Conservation (phyloP, 75 land plant species). For the Selaginella tamariscina region DNA sequence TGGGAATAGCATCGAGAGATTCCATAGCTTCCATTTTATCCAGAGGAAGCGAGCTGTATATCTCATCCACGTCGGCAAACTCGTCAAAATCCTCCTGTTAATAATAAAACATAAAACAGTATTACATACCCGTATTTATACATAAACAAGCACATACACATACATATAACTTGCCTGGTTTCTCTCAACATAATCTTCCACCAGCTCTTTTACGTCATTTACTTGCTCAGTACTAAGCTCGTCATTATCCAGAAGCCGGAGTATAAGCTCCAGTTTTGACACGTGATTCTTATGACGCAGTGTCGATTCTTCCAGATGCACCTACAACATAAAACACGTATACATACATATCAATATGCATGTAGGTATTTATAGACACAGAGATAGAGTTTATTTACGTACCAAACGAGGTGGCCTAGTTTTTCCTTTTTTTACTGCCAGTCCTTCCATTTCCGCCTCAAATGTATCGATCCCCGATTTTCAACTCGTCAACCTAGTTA, state of each 20-base stretch:
- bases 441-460: conserved; percentile 90
- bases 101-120: too few species aligned
- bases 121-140: too few species aligned
- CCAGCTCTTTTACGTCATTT: conserved; percentile 84
- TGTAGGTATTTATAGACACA: background rate
- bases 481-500: conserved; percentile 65
- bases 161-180: conserved; percentile 59
- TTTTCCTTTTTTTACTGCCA: conserved; percentile 84
- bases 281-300: conserved; percentile 79
- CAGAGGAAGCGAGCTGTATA: conserved; percentile 57
- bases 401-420: conserved; percentile 84
- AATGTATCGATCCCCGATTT: conserved; percentile 71
- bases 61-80: conserved; percentile 81
- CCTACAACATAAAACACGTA: conserved; percentile 23
- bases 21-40: conserved; percentile 91
- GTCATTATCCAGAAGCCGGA: conserved; percentile 91
- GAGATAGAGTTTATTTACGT: background rate
- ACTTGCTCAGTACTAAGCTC: conserved; percentile 92
- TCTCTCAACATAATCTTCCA: conserved; percentile 92
- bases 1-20: conserved; percentile 49
- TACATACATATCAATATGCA: background rate
- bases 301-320: conserved; percentile 76
- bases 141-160: background rate
- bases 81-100: conserved; percentile 80
- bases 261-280: conserved; percentile 69